Percentiles rank a stretch among this genome's conserved stretches.
Evolutionary conservation across 768 basidiomycete species (phyloP).

Genomic region (Kwoniella pini): DNA sequence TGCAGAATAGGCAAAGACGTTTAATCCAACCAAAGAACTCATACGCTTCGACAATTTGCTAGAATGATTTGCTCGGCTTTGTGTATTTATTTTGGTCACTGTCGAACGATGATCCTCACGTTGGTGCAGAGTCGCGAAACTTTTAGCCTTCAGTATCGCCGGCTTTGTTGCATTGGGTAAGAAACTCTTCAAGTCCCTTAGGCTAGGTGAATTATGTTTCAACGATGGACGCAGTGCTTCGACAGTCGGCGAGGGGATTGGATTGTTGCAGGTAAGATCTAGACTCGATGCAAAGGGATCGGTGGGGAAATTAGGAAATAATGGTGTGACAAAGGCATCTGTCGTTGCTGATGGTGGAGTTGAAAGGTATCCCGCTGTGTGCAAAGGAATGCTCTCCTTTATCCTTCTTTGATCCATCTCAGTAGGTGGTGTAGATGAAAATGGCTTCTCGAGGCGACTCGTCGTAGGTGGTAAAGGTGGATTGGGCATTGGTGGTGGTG

Average conservation of each 20-base stretch:
- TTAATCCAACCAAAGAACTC: slow-evolving; percentile 24
- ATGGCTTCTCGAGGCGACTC: slow-evolving; percentile 35
- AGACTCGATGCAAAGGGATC: slow-evolving; percentile 45
- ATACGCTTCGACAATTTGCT: slow-evolving; percentile 24
- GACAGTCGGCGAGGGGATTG: background rate
- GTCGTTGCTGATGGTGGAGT: slow-evolving; percentile 14
- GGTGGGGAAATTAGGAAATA: slow-evolving; percentile 20
- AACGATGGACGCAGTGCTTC: slow-evolving; percentile 17
- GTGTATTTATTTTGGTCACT: background rate
- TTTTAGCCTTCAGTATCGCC: slow-evolving; percentile 37
- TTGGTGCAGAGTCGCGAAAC: slow-evolving; percentile 32
- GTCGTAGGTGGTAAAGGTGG: slow-evolving; percentile 9
- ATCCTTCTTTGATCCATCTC: slow-evolving; percentile 16
- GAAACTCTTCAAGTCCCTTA: slow-evolving; percentile 41
- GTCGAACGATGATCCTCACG: background rate
- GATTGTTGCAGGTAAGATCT: slow-evolving; percentile 31
- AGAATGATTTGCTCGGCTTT: background rate
- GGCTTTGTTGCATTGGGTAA: slow-evolving; percentile 24
- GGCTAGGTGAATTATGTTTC: slow-evolving; percentile 37
- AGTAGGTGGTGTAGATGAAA: slow-evolving; percentile 45
- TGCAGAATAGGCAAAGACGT: slow-evolving; percentile 9
- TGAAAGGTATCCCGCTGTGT: slow-evolving; percentile 6
- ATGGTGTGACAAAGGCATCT: slow-evolving; percentile 14
- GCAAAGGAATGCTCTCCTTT: slow-evolving; percentile 6
- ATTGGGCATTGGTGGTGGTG: slow-evolving; percentile 15